Evolutionary conservation across 1,139 yeast species (phyloP), one percentile per base, ranked within the genome.

Genomic region (Yamadazyma diospyri): DNA sequence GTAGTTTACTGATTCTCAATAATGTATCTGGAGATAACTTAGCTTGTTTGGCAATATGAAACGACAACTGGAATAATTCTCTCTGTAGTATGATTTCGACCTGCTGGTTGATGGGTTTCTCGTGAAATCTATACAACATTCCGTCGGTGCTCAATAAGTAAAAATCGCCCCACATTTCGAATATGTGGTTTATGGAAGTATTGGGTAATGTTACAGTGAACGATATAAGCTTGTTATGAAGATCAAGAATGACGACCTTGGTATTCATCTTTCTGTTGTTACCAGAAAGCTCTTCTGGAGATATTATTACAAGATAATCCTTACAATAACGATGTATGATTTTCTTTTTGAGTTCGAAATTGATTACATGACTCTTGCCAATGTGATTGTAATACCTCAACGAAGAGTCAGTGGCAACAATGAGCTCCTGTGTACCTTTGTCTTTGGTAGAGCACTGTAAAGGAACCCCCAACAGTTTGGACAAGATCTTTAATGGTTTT

Each of bases 111-210:
- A 82, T 53, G 0, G 80, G 64, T 48, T 81, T 82, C 52, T 86
- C 95, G 31, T 72, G 77, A 17, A 88, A 57, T 40, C 71, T 72
- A 49, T 82, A 80, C 5, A 92, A 59, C 5, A 83, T 59, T 0
- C 97, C 97, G 53, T 88, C 95, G 2, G 81, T 64, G 2, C 88
- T 76, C 11, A 89, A 57, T 11, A 86, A 59, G 45, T 69, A 79
- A 8, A 84, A 49, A 34, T 74, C 77, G 17, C 64, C 71, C 73
- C 81, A 73, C 45, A 75, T 59, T 19, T 57, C 55, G 37, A 82
- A 74, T 0, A 81, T 64, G 37, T 61, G 55, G 20, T 76, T 77
- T 12, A 74, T 65, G 2, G 83, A 69, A 10, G 79, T 72, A 26
- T 77, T 75, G 0, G 94, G 73, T 22, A 88, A 70, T 20, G 84